Conservation (phyloP, 768 basidiomycete species). For the Tricholoma flavovirens region DNA sequence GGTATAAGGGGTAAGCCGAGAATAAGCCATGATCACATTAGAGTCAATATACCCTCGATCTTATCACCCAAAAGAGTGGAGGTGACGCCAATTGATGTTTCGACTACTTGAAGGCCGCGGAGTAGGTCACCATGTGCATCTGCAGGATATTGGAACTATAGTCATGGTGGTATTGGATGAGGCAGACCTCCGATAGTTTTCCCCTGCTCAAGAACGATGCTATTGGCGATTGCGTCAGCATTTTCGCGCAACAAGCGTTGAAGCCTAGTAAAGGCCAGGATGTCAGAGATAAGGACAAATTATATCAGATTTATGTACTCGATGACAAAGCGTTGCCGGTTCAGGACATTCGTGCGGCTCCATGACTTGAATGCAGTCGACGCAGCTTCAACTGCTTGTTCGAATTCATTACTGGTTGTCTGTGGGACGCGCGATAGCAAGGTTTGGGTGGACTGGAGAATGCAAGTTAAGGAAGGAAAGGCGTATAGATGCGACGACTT, state of each 20-base stretch:
- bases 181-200: conserved; percentile 78
- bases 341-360: conserved; percentile 80
- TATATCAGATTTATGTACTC: conserved; percentile 51
- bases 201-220: conserved; percentile 93
- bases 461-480: conserved; percentile 1
- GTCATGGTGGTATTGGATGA: conserved; percentile 7
- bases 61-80: conserved; percentile 86
- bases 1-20: neutral
- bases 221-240: conserved; percentile 77
- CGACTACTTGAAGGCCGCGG: conserved; percentile 86
- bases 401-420: conserved; percentile 76
- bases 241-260: conserved; percentile 84
- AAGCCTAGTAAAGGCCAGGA: conserved; percentile 44
- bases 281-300: neutral
- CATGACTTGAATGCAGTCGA: conserved; percentile 83
- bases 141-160: conserved; percentile 18
- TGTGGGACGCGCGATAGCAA: conserved; percentile 87
- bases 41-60: conserved; percentile 61
- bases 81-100: conserved; percentile 76
- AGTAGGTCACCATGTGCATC: conserved; percentile 95
- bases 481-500: neutral
- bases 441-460: conserved; percentile 77
- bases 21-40: neutral
- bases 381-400: conserved; percentile 77
- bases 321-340: conserved; percentile 81